These are phyloP conservation scores for Narthecium ossifragum DNA, from an alignment of 106 monocot genomes.

Conservation along the genomic window DNA sequence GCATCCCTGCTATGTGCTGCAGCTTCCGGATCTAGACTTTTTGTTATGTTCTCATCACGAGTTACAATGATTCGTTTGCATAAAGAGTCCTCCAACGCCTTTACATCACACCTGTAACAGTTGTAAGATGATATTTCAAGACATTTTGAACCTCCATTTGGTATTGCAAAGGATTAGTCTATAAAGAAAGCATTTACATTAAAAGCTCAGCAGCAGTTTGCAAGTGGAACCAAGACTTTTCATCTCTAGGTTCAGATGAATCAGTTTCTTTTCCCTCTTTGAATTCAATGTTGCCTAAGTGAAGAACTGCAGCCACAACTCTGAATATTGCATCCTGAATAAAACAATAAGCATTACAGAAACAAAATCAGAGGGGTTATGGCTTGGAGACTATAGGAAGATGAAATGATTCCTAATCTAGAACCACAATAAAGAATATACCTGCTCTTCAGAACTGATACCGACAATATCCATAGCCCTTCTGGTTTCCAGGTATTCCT, in stretches of 20 bases:
- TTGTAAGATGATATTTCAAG: neutral
- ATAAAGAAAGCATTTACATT: conserved; percentile 14
- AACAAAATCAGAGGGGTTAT: neutral
- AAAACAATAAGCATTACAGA: neutral
- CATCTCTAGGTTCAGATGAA: conserved; percentile 49
- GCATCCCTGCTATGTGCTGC: conserved; percentile 56
- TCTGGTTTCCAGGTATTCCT: conserved; percentile 45
- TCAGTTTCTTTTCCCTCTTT: conserved; percentile 38
- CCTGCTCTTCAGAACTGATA: conserved; percentile 44
- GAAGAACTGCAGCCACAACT: conserved; percentile 53
- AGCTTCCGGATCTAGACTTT: conserved; percentile 46
- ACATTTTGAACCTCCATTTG: neutral
- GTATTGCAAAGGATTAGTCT: neutral
- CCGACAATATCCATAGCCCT: conserved; percentile 53
- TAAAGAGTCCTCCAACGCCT: conserved; percentile 53
- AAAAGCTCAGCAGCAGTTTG: conserved; percentile 32
- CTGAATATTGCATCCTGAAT: conserved; percentile 40
- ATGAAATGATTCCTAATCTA: too few species aligned
- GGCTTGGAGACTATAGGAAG: too few species aligned
- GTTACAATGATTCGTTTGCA: conserved; percentile 70
- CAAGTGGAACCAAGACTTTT: conserved; percentile 42
- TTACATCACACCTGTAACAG: conserved; percentile 48
- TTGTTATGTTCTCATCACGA: conserved; percentile 59
- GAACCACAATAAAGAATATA: conserved; percentile 4
- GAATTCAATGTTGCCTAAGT: conserved; percentile 51